Conservation (phyloP, 352 stramenopile genomes). For the Phytopythium ostracodes region DNA sequence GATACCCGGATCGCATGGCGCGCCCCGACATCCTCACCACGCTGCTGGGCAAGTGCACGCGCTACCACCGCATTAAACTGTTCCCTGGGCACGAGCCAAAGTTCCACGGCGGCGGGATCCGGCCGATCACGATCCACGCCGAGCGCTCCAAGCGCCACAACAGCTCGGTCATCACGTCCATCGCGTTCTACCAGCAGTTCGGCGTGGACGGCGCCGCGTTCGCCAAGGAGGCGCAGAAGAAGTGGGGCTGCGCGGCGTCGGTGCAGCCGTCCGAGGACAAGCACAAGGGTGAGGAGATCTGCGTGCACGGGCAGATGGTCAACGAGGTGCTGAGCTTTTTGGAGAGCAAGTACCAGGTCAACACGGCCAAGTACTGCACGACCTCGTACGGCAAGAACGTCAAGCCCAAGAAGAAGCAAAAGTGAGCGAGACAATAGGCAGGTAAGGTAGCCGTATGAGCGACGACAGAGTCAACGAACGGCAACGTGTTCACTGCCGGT, state of each 20-base stretch:
- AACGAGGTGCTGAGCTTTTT: conserved; percentile 74
- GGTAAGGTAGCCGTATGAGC: too few species aligned
- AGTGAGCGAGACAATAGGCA: too few species aligned
- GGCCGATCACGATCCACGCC: conserved; percentile 61
- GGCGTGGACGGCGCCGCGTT: conserved; percentile 66
- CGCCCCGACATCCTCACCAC: conserved; percentile 50
- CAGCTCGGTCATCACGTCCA: conserved; percentile 62
- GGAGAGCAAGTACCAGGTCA: conserved; percentile 59
- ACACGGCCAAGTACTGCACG: conserved; percentile 57
- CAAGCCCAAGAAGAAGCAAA: conserved; percentile 77
- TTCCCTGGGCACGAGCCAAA: conserved; percentile 66
- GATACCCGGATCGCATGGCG: conserved; percentile 55
- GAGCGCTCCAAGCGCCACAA: conserved; percentile 67
- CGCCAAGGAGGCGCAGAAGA: conserved; percentile 79
- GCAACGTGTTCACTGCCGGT: neutral
- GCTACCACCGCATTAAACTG: conserved; percentile 65
- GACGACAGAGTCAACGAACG: neutral
- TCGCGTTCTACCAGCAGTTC: conserved; percentile 79
- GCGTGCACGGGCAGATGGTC: conserved; percentile 76
- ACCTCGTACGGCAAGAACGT: conserved; percentile 76
- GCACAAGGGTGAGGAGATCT: conserved; percentile 64
- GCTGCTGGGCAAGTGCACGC: conserved; percentile 58
- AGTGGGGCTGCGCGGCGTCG: conserved; percentile 74
- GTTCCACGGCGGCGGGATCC: conserved; percentile 48
- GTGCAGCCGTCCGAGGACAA: conserved; percentile 53